phyloP scores from a whole-genome alignment of 371 early-diverging fungal species.

The Dinochytrium kinnereticum region DNA sequence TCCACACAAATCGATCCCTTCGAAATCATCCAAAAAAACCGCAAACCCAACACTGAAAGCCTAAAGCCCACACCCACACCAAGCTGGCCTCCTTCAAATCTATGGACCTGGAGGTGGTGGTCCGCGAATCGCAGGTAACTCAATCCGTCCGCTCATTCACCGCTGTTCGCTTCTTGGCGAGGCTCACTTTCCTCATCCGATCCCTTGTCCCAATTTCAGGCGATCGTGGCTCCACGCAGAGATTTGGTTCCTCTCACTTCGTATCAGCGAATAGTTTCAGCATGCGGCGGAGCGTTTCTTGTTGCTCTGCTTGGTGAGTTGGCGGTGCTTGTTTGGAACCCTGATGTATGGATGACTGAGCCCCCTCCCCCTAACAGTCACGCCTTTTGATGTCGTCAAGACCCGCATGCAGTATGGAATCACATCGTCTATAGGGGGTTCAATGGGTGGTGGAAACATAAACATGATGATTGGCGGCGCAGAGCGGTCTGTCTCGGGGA shows the following conservation, averaged over 20 bases:
- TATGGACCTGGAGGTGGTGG: conserved; percentile 14
- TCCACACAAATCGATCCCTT: too few species aligned
- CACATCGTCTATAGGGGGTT: neutral
- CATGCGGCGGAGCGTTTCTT: conserved; percentile 73
- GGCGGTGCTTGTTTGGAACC: too few species aligned
- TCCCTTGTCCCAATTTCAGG: neutral
- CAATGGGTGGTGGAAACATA: too few species aligned
- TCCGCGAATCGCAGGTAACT: conserved; percentile 17
- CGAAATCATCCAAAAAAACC: too few species aligned
- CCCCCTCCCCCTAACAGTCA: too few species aligned
- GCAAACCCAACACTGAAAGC: neutral
- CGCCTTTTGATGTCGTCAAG: conserved; percentile 94
- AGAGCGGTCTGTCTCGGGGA: conserved; percentile 23
- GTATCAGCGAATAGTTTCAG: conserved; percentile 69
- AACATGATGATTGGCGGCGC: conserved; percentile 9
- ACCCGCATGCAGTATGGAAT: conserved; percentile 79
- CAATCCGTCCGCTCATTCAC: neutral
- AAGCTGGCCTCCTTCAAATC: neutral
- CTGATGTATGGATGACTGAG: too few species aligned
- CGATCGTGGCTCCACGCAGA: conserved; percentile 8
- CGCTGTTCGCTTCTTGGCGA: neutral
- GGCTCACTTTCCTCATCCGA: neutral
- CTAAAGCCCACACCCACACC: neutral
- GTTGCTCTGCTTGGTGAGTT: conserved; percentile 70
- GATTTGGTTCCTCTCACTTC: neutral